Conservation (phyloP, 257 asterid genomes). For the Fraxinus pennsylvanica region DNA sequence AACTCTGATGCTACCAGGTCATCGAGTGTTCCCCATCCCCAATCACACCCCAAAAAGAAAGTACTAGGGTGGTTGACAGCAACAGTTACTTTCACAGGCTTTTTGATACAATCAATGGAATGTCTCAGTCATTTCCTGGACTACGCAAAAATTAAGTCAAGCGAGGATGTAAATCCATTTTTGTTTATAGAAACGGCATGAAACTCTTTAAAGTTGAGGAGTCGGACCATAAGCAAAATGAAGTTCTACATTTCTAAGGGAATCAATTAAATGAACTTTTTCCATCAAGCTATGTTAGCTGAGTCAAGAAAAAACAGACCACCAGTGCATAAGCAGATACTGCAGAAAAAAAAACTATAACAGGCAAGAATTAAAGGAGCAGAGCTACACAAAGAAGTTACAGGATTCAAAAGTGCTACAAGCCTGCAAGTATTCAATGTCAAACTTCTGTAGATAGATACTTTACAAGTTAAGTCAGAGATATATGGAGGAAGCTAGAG, state of each 20-base stretch:
- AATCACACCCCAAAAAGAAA: background rate
- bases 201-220: background rate
- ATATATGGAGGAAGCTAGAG: conserved; percentile 15
- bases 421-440: background rate
- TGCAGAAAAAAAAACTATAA: background rate
- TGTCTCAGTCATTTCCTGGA: background rate
- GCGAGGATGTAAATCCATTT: background rate
- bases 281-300: background rate
- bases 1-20: background rate
- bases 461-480: background rate
- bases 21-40: background rate
- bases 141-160: background rate
- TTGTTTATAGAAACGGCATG: background rate
- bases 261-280: background rate
- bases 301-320: background rate
- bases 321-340: background rate
- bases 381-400: background rate
- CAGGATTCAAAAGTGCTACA: background rate
- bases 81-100: background rate
- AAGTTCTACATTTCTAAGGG: background rate
- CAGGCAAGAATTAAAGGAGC: background rate
- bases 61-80: background rate
- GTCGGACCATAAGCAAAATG: background rate
- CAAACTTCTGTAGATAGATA: background rate
- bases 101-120: background rate